phyloP scores from a whole-genome alignment of 2,329 filamentous ascomycete species.

The Cryphonectria carpinicola region DNA sequence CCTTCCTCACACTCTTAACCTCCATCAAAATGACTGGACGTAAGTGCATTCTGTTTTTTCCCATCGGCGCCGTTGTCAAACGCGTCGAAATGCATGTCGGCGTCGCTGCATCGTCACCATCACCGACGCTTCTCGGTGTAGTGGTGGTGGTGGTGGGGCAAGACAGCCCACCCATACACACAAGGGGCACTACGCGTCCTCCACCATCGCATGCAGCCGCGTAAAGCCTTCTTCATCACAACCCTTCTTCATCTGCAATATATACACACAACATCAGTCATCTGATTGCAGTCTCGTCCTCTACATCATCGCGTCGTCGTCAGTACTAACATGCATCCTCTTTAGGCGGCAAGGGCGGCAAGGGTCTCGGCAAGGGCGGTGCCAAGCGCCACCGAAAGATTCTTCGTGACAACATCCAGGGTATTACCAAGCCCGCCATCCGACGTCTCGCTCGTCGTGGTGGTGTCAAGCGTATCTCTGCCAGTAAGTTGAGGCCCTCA shows the following conservation, averaged over 20 bases:
- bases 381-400: conserved; percentile 99
- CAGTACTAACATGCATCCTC: conserved; percentile 49
- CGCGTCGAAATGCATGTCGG: conserved; percentile 17
- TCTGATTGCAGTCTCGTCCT: neutral
- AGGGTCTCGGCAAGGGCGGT: conserved; percentile 97
- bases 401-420: conserved; percentile 99
- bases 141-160: conserved; percentile 34
- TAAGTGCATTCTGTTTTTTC: conserved; percentile 29
- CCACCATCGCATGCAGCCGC: conserved; percentile 27
- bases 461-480: conserved; percentile 99
- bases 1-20: conserved; percentile 31
- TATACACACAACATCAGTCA: conserved; percentile 3
- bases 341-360: conserved; percentile 90
- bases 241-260: conserved; percentile 23
- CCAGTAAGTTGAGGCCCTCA: conserved; percentile 62
- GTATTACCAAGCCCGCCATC: conserved; percentile 98
- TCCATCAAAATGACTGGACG: conserved; percentile 67
- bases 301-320: conserved; percentile 2
- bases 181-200: conserved; percentile 36
- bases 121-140: conserved; percentile 30
- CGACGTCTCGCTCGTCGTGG: conserved; percentile 98
- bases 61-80: conserved; percentile 17
- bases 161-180: conserved; percentile 19
- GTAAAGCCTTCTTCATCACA: conserved; percentile 14
- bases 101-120: conserved; percentile 25